Percentiles rank a stretch among this genome's conserved stretches.
Conservation (phyloP, 805 yeast genomes). For the Cyberlindnera petersonii region DNA sequence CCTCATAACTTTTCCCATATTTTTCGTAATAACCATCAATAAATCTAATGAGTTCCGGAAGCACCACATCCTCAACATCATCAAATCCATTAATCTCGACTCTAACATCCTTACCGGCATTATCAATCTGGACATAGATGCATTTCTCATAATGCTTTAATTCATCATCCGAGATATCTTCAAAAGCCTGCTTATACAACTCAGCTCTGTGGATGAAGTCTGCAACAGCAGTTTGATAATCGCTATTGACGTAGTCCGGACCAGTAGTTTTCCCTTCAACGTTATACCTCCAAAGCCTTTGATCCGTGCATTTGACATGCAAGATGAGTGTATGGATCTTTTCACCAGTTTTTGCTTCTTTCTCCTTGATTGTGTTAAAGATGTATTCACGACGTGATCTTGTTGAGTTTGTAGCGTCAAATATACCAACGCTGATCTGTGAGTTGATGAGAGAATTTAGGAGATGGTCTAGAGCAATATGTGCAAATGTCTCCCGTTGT, state of each 20-base stretch:
- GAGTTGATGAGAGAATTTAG: constrained; percentile 39
- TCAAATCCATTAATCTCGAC: constrained; percentile 24
- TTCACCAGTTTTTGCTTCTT: constrained; percentile 26
- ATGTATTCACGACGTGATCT: constrained; percentile 34
- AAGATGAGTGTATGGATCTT: constrained; percentile 47
- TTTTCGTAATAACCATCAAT: constrained; percentile 31
- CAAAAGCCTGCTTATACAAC: constrained; percentile 43
- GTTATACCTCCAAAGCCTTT: constrained; percentile 50
- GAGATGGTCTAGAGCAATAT: constrained; percentile 44
- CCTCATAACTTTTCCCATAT: constrained; percentile 32
- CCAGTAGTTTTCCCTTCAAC: constrained; percentile 61
- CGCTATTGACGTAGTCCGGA: constrained; percentile 53
- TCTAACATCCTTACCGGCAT: constrained; percentile 23
- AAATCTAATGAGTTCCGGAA: constrained; percentile 29
- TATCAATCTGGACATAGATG: constrained; percentile 20
- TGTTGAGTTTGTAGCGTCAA: constrained; percentile 59
- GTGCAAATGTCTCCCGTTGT: constrained; percentile 50
- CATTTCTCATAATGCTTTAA: constrained; percentile 15
- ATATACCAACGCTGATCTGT: constrained; percentile 50
- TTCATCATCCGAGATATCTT: constrained; percentile 35
- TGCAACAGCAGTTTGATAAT: constrained; percentile 47
- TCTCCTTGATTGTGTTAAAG: constrained; percentile 19
- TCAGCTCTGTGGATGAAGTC: constrained; percentile 58
- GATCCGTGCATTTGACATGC: constrained; percentile 57
- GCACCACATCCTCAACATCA: constrained; percentile 17